Conservation (phyloP, 805 yeast species). For the Starmera caribaea region DNA sequence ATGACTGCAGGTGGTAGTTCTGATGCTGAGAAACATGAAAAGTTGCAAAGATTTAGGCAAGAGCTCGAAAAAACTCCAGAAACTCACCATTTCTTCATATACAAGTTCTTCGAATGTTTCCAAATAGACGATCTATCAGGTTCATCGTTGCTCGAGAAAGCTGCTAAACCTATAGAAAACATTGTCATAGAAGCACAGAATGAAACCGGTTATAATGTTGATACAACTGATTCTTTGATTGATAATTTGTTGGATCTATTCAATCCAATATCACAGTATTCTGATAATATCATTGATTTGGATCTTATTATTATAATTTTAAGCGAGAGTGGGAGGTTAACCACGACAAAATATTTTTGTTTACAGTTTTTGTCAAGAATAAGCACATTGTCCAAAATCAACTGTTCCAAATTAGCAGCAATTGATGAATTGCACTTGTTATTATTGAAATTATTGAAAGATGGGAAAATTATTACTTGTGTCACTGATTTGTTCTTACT, state of each 20-base stretch:
- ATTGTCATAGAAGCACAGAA: not conserved
- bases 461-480: too few relatives aligned
- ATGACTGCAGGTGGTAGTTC: too few relatives aligned
- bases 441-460: not conserved
- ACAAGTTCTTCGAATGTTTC: not conserved
- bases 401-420: not conserved
- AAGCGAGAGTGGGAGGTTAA: not conserved
- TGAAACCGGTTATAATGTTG: not conserved
- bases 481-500: not conserved
- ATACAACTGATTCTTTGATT: not conserved
- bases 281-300: not conserved
- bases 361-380: not conserved
- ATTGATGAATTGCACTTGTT: not conserved
- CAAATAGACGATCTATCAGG: not conserved
- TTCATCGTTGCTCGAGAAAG: not conserved
- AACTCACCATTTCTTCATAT: not conserved
- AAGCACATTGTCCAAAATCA: not conserved
- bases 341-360: not conserved
- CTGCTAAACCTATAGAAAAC: not conserved
- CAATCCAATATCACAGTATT: not conserved
- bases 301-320: not conserved
- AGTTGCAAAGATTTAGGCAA: too few relatives aligned
- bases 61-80: too few relatives aligned
- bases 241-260: not conserved
- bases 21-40: too few relatives aligned